A percentile compares a stretch with the other conserved stretches of the same genome.
These are phyloP conservation scores for Vanderwaltozyma yarrowii DNA, from an alignment of 805 yeast genomes.

Conservation along the genomic window DNA sequence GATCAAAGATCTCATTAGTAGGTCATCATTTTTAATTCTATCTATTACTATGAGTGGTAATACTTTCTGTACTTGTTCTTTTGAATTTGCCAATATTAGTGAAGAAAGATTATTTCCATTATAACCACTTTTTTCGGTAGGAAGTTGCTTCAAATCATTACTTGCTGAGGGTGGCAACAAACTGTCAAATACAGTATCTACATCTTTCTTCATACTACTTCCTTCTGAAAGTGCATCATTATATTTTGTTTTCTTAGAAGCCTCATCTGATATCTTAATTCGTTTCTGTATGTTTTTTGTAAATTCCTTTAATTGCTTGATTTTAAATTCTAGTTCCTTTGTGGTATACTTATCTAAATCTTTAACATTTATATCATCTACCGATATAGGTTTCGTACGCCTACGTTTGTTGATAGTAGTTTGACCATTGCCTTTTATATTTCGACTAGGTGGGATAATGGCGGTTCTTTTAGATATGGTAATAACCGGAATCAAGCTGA, in stretches of 20 bases:
- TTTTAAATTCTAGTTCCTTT: conserved; percentile 18
- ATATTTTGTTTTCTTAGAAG: neutral
- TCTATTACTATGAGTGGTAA: conserved; percentile 13
- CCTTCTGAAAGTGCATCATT: neutral
- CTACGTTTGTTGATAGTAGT: too few species aligned
- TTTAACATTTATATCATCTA: neutral
- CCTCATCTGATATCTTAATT: conserved; percentile 1
- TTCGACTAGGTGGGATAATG: neutral
- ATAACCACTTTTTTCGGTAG: neutral
- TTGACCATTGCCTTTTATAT: too few species aligned
- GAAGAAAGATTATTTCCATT: conserved; percentile 8
- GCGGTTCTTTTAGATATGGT: neutral
- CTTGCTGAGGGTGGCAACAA: neutral
- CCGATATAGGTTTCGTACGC: too few species aligned
- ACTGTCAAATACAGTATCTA: conserved; percentile 2
- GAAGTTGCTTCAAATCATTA: neutral
- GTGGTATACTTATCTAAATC: conserved; percentile 2
- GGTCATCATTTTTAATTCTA: conserved; percentile 16
- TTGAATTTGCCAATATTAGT: conserved; percentile 10
- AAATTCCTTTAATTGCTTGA: conserved; percentile 22
- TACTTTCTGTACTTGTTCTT: conserved; percentile 9
- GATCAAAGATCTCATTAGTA: conserved; percentile 14
- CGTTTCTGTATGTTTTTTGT: conserved; percentile 15
- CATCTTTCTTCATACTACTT: neutral
- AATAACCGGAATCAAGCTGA: too few species aligned